These are phyloP conservation scores for Mycena vitilis DNA, from an alignment of 768 basidiomycete species.

Conservation along the genomic window DNA sequence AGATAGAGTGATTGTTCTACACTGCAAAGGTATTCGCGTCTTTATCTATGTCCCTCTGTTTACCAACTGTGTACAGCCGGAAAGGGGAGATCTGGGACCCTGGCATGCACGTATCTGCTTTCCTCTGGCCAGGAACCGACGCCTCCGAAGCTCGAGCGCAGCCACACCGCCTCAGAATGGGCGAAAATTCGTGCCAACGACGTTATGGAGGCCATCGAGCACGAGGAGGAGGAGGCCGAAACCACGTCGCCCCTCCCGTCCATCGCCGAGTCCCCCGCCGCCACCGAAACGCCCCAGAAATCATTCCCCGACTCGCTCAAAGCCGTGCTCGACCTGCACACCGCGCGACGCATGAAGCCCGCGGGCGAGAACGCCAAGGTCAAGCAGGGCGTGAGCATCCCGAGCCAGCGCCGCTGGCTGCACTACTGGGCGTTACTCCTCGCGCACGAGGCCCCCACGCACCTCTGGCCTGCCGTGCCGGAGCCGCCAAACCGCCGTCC, in stretches of 20 bases:
- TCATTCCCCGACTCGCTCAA: constrained; percentile 58
- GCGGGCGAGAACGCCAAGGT: constrained; percentile 42
- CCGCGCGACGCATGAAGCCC: constrained; percentile 74
- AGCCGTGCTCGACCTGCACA: constrained; percentile 75
- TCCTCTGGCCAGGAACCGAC: constrained; percentile 61
- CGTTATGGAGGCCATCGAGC: constrained; percentile 58
- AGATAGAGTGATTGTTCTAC: constrained; percentile 81
- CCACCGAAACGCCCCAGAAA: constrained; percentile 15
- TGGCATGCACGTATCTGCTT: constrained; percentile 86
- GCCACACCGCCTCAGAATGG: constrained; percentile 59
- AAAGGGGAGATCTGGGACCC: constrained; percentile 87
- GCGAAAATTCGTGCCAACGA: constrained; percentile 60
- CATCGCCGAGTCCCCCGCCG: constrained; percentile 10
- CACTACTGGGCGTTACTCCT: constrained; percentile 82
- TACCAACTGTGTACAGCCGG: constrained; percentile 60
- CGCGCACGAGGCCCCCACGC: constrained; percentile 62
- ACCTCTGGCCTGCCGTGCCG: constrained; percentile 53
- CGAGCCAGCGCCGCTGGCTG: constrained; percentile 83
- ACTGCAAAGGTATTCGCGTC: constrained; percentile 79
- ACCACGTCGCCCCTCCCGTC: constrained; percentile 17
- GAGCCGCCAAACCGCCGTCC: constrained; percentile 40
- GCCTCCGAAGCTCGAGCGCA: constrained; percentile 61
- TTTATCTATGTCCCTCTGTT: constrained; percentile 17
- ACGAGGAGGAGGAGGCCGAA: constrained; percentile 43
- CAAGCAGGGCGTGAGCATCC: constrained; percentile 80